Evolutionary conservation across 495 filamentous ascomycete species (phyloP).

Genomic region (Lophium mytilinum): DNA sequence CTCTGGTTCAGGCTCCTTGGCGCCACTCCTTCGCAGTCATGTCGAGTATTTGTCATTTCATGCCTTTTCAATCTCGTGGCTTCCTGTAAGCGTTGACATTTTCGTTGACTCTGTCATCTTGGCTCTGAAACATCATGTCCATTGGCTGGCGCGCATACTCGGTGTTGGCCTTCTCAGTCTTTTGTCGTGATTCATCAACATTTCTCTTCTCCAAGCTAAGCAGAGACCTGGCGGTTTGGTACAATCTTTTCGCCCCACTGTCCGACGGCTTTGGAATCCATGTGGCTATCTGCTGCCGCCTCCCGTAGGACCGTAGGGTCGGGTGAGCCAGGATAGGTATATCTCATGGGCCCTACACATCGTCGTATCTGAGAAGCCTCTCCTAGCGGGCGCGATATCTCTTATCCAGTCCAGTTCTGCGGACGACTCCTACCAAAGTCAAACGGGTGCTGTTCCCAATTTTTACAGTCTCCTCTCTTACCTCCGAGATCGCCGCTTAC

Average conservation of each 20-base stretch:
- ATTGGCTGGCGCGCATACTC: neutral
- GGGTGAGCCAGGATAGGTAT: neutral
- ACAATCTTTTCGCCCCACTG: neutral
- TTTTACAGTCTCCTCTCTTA: neutral
- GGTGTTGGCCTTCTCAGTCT: neutral
- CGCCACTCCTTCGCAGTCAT: neutral
- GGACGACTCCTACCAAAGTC: neutral
- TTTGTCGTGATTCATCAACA: neutral
- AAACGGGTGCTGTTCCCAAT: neutral
- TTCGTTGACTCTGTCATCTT: neutral
- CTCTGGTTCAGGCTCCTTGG: constrained; percentile 2
- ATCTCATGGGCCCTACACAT: neutral
- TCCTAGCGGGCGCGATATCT: neutral
- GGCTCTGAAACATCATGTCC: neutral
- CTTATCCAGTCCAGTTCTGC: neutral
- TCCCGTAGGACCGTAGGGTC: neutral
- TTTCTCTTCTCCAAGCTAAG: neutral
- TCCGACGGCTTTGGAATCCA: neutral
- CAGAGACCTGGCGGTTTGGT: neutral
- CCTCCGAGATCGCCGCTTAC: neutral
- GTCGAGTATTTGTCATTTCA: constrained; percentile 12
- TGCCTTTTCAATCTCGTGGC: constrained; percentile 3
- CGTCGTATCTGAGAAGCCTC: neutral
- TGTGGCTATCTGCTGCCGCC: neutral
- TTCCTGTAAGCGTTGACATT: neutral